Base-by-base conservation (phyloP, 2,329 filamentous ascomycete genomes). In the Chaetomium olivaceum region DNA sequence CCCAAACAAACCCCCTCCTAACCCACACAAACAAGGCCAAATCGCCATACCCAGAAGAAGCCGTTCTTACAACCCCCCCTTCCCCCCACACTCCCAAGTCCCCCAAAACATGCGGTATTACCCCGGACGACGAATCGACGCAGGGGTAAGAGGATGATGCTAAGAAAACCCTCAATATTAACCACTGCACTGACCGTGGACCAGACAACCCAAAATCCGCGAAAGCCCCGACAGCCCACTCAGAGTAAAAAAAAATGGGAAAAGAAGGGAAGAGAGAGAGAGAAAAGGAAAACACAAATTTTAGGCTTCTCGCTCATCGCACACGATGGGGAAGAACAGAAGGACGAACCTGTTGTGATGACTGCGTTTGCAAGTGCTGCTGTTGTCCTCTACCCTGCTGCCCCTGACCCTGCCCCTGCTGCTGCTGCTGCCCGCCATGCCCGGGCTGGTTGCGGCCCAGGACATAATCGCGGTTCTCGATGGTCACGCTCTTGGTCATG, bases 401-500 rank as follows among this genome's bases (percentile, higher is more conserved):
- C 21, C 50, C 25, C 14, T 36, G n/a, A 3, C 27, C 27, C 25
- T 65, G 55, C 11, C 27, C 21, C 27, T 56, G 55, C 3, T 46
- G 57, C 48, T 50, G 19, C n/a, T 29, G 54, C 29, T 54, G 31
- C 46, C 62, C 48, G 19, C 62, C 55, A 23, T 62, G 54, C 19
- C 54, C 54, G 31, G 54, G 60, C 51, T 65, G 61, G 29, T 50
- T 33, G 56, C 67, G 68, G 36, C 63, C 66, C 63, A 74, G 75
- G 71, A 91, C 91, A 75, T 89, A 95, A 79, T 95, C 91, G 71
- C 83, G 83, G 79, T 95, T 95, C 79, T 95, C 91, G 69, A 95
- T 92, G 61, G 91, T 93, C 25, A 95, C 91, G 77, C 91, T 93
- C 86, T 94, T 95, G 67, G 91, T 95, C 89, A 98, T 99, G 79